Evolutionary conservation across 2,329 filamentous ascomycete species (phyloP).

Genomic region (Ophiosphaerella herpotricha): DNA sequence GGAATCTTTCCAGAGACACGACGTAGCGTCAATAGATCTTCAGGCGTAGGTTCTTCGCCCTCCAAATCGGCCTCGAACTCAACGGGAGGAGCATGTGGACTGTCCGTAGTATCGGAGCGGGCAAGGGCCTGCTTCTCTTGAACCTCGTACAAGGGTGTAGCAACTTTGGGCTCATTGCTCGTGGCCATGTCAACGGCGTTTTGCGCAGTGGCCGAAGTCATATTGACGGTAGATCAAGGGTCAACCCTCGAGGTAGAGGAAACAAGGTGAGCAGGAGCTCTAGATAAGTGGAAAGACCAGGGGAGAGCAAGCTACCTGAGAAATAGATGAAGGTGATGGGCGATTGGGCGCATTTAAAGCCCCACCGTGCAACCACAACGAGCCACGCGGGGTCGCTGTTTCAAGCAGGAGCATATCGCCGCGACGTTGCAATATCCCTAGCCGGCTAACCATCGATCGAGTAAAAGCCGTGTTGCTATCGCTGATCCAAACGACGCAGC

Average conservation of each 20-base stretch:
- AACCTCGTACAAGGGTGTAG: slow-evolving; percentile 38
- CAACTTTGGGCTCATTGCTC: slow-evolving; percentile 41
- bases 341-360: slow-evolving; percentile 4
- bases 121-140: slow-evolving; percentile 39
- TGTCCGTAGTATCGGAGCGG: slow-evolving; percentile 22
- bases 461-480: slow-evolving; percentile 23
- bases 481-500: slow-evolving; percentile 11
- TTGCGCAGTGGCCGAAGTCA: slow-evolving; percentile 38
- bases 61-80: slow-evolving; percentile 41
- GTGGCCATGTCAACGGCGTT: slow-evolving; percentile 43
- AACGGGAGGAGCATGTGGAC: slow-evolving; percentile 21
- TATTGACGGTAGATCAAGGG: slow-evolving; percentile 17
- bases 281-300: neutral
- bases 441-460: slow-evolving; percentile 12
- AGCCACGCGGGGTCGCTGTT: slow-evolving; percentile 31
- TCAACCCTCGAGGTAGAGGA: neutral
- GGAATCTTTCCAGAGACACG: slow-evolving; percentile 69
- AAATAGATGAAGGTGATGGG: neutral
- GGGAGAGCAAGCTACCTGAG: neutral
- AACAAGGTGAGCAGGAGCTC: neutral
- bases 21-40: slow-evolving; percentile 65
- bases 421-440: slow-evolving; percentile 33
- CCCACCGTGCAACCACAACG: slow-evolving; percentile 11
- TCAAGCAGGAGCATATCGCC: slow-evolving; percentile 36
- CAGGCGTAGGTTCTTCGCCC: slow-evolving; percentile 59